These are phyloP conservation scores for Ceratobasidium sp. DNA, from an alignment of 1,284 basidiomycete species.

Conservation along the genomic window DNA sequence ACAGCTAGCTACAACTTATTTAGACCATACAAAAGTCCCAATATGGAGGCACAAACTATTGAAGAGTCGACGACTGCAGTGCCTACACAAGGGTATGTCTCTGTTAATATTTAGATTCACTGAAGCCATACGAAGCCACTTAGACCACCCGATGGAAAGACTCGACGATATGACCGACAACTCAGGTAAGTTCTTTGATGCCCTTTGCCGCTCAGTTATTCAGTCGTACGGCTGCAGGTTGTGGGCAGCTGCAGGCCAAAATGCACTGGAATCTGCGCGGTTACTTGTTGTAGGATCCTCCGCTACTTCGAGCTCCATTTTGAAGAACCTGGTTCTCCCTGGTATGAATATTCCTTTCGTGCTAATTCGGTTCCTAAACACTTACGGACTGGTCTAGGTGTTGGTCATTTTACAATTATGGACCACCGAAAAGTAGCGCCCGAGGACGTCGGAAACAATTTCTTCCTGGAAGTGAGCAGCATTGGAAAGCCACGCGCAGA, in stretches of 20 bases:
- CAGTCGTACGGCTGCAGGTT: slow-evolving; percentile 63
- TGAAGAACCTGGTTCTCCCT: slow-evolving; percentile 96
- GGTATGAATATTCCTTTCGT: slow-evolving; percentile 55
- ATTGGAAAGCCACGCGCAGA: slow-evolving; percentile 83
- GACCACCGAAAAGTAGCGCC: slow-evolving; percentile 71
- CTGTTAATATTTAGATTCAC: background rate
- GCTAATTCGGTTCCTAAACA: background rate
- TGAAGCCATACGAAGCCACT: background rate
- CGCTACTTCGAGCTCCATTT: slow-evolving; percentile 83
- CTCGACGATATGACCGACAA: slow-evolving; percentile 91
- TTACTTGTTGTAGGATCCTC: slow-evolving; percentile 84
- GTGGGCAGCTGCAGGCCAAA: slow-evolving; percentile 95
- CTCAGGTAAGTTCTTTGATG: slow-evolving; percentile 70
- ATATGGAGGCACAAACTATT: slow-evolving; percentile 30
- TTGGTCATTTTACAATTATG: slow-evolving; percentile 90
- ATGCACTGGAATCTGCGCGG: slow-evolving; percentile 86
- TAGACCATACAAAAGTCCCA: background rate
- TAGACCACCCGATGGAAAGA: slow-evolving; percentile 79
- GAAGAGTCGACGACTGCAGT: slow-evolving; percentile 38
- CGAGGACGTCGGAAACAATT: slow-evolving; percentile 93
- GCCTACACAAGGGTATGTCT: slow-evolving; percentile 29
- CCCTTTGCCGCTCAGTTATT: slow-evolving; percentile 15
- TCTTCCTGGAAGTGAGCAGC: slow-evolving; percentile 84
- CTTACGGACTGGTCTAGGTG: slow-evolving; percentile 57
- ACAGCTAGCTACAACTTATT: background rate